Base-by-base conservation (phyloP, 2,329 filamentous ascomycete genomes). In the Teratosphaeriaceae sp. region DNA sequence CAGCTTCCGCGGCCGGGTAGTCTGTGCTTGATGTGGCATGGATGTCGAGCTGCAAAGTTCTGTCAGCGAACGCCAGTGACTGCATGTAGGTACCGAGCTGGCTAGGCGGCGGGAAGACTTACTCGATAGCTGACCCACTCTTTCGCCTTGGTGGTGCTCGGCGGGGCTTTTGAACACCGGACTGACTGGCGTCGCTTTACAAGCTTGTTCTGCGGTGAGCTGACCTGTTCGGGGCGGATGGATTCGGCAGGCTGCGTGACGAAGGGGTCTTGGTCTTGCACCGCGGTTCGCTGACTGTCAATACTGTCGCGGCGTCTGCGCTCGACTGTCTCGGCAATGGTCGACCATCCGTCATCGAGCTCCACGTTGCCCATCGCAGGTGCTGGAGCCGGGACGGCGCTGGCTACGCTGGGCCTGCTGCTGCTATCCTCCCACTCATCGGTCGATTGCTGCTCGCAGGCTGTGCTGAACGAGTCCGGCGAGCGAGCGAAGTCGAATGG, bases 31-130 rank as follows among this genome's bases (percentile, higher is more conserved):
- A 13, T 29, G 38, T 13, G 16, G 50, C 41, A 18, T 49, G 39
- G 31, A 54, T 51, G 26, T 53, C 48, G 43, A 46, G 49, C 45
- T 52, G 42, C 44, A 15, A 44, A 11, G 12, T 30, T 27, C 11
- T 20, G 39, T 21, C 22, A 40, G 30, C 13, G 21, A 18, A 15
- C 13, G 23, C 16, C n/a, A n/a, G n/a, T n/a, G n/a, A n/a, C n/a
- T n/a, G 13, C 13, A 23, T 23, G 21, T 24, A 8, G 21, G n/a
- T 44, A 5, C 9, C n/a, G 13, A 23, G 33, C n/a, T 20, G 16
- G 19, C 15, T 8, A 33, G n/a, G n/a, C n/a, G n/a, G n/a, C n/a
- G n/a, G n/a, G n/a, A n/a, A n/a, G n/a, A n/a, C 31, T 24, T 18
- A 42, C 40, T 22, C 40, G 16, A 20, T 35, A 42, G 40, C 40